These are phyloP conservation scores for Clitopilus passeckerianus DNA, from an alignment of 768 basidiomycete species.

Conservation along the genomic window DNA sequence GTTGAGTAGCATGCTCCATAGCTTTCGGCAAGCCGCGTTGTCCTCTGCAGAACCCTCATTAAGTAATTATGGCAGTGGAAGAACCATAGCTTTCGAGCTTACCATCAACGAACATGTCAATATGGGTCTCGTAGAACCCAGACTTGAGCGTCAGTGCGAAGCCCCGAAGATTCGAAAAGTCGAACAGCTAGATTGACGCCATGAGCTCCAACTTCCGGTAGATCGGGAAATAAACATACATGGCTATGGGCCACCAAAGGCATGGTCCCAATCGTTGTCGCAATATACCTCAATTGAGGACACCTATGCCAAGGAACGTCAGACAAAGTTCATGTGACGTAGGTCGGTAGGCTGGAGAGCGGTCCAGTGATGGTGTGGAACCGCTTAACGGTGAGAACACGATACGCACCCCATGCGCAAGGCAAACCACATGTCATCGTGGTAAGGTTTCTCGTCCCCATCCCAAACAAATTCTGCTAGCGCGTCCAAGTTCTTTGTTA, in stretches of 20 bases:
- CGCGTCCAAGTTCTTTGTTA: slow-evolving; percentile 50
- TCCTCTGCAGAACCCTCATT: slow-evolving; percentile 34
- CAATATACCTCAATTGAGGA: slow-evolving; percentile 56
- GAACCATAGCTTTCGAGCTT: background rate
- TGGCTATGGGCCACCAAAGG: slow-evolving; percentile 56
- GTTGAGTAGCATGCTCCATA: slow-evolving; percentile 70
- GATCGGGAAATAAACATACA: slow-evolving; percentile 34
- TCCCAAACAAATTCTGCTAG: slow-evolving; percentile 69
- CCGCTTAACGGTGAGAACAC: background rate
- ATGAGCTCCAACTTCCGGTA: no score
- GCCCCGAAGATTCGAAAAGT: slow-evolving; percentile 57
- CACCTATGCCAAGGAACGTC: slow-evolving; percentile 32
- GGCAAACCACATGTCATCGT: slow-evolving; percentile 78
- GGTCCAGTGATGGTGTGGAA: background rate
- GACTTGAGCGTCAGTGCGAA: slow-evolving; percentile 58
- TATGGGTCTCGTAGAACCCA: slow-evolving; percentile 60
- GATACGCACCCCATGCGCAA: slow-evolving; percentile 55
- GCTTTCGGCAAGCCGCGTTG: slow-evolving; percentile 39
- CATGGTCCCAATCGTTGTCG: slow-evolving; percentile 56
- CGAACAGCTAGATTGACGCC: slow-evolving; percentile 47
- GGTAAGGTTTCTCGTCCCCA: slow-evolving; percentile 58
- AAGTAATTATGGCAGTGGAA: background rate
- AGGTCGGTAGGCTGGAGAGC: background rate
- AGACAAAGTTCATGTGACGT: background rate
- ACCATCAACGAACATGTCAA: slow-evolving; percentile 57